Percentiles rank a stretch among this genome's conserved stretches.
Conservation (phyloP, 2,329 filamentous ascomycete species). For the Paecilomyces niveus region DNA sequence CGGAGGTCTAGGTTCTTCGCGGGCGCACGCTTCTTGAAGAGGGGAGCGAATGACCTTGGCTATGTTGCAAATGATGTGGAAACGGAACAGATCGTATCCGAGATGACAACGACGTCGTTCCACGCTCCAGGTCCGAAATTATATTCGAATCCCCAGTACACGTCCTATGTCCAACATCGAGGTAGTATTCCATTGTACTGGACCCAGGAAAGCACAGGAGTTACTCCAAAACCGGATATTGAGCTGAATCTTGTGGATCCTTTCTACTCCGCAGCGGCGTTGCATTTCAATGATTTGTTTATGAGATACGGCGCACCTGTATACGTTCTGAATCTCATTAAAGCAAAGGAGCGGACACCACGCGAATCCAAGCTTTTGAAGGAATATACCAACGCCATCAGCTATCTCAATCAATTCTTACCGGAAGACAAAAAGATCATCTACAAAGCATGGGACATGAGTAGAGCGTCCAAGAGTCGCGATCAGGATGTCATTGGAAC, state of each 20-base stretch:
- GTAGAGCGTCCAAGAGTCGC: slow-evolving; percentile 80
- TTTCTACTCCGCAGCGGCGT: slow-evolving; percentile 84
- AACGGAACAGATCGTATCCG: slow-evolving; percentile 95
- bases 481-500: slow-evolving; percentile 93
- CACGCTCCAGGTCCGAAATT: slow-evolving; percentile 80
- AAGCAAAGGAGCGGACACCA: slow-evolving; percentile 78
- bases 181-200: slow-evolving; percentile 96
- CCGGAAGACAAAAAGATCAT: slow-evolving; percentile 78
- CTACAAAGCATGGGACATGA: slow-evolving; percentile 98
- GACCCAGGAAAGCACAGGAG: slow-evolving; percentile 93
- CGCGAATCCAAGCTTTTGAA: slow-evolving; percentile 84
- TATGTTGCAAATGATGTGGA: slow-evolving; percentile 98
- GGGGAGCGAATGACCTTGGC: slow-evolving; percentile 86
- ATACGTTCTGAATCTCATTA: slow-evolving; percentile 87
- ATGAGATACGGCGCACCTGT: slow-evolving; percentile 86
- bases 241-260: slow-evolving; percentile 93
- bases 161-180: slow-evolving; percentile 92
- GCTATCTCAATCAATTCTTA: slow-evolving; percentile 91
- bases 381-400: slow-evolving; percentile 80
- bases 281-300: slow-evolving; percentile 94
- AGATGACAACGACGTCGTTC: slow-evolving; percentile 89
- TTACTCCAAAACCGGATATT: slow-evolving; percentile 93
- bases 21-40: slow-evolving; percentile 86
- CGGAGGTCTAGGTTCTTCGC: slow-evolving; percentile 88
- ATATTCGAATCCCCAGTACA: slow-evolving; percentile 84